These are phyloP conservation scores for Colletotrichum aenigma DNA, from an alignment of 2,329 filamentous ascomycete species.

Conservation along the genomic window DNA sequence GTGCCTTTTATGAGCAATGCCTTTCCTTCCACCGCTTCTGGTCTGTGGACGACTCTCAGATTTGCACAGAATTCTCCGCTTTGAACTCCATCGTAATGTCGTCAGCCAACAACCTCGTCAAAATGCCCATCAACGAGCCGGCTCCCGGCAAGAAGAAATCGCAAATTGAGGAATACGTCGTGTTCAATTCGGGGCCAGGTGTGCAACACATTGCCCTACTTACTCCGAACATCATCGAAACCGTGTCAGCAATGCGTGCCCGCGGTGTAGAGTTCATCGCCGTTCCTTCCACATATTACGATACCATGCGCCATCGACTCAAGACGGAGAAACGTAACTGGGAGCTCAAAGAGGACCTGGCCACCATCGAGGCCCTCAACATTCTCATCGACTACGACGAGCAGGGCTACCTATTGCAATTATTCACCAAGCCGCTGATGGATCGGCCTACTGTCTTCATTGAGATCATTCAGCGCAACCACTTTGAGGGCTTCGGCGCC, in stretches of 20 bases:
- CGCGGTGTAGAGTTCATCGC: constrained; percentile 92
- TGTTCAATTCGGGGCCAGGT: constrained; percentile 88
- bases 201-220: constrained; percentile 93
- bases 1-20: constrained; percentile 80
- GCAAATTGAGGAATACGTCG: constrained; percentile 92
- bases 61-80: constrained; percentile 91
- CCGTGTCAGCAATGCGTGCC: constrained; percentile 80
- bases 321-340: constrained; percentile 64
- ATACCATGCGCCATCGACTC: constrained; percentile 74
- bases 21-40: constrained; percentile 97
- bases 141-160: constrained; percentile 87
- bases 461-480: constrained; percentile 92
- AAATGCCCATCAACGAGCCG: constrained; percentile 99
- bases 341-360: constrained; percentile 80
- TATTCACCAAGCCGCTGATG: constrained; percentile 88
- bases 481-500: constrained; percentile 90
- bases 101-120: constrained; percentile 82
- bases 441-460: constrained; percentile 95
- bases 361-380: constrained; percentile 75
- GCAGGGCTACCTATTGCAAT: constrained; percentile 78
- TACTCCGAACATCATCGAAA: constrained; percentile 77
- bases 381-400: constrained; percentile 97
- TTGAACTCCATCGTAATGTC: constrained; percentile 91
- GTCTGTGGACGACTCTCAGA: constrained; percentile 92
- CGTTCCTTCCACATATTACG: constrained; percentile 88